These are phyloP conservation scores for Discostella stelligeroides DNA, from an alignment of 108 stramenopile genomes.

Conservation along the genomic window DNA sequence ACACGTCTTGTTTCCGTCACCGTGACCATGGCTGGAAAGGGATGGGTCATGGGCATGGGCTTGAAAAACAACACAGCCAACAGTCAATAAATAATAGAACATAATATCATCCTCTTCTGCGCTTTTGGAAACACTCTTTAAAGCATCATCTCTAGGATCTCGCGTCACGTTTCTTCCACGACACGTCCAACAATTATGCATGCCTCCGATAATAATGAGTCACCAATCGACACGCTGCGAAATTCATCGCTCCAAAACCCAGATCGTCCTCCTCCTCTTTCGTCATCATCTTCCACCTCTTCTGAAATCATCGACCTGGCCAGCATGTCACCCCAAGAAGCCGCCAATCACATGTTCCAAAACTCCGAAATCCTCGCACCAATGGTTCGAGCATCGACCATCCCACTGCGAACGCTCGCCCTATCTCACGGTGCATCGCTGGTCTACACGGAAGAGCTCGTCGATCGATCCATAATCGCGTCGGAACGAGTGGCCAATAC, in stretches of 20 bases:
- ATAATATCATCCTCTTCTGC: no score
- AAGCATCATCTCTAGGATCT: no score
- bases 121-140: no score
- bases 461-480: conserved; percentile 84
- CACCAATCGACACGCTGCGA: background rate
- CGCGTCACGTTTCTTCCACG: no score
- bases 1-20: no score
- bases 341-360: conserved; percentile 30
- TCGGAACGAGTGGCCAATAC: conserved; percentile 70
- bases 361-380: conserved; percentile 74
- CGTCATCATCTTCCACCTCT: background rate
- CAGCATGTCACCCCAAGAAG: conserved; percentile 24
- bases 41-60: no score
- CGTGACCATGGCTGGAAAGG: no score
- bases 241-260: conserved; percentile 11
- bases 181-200: no score
- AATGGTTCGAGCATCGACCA: conserved; percentile 93
- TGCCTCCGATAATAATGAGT: background rate
- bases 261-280: background rate
- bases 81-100: no score
- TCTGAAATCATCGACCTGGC: no score
- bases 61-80: no score
- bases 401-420: conserved; percentile 88
- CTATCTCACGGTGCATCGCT: conserved; percentile 90
- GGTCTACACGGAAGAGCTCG: conserved; percentile 93